These are phyloP conservation scores for Meyerozyma sp. DNA, from an alignment of 1,139 yeast species.

Conservation along the genomic window DNA sequence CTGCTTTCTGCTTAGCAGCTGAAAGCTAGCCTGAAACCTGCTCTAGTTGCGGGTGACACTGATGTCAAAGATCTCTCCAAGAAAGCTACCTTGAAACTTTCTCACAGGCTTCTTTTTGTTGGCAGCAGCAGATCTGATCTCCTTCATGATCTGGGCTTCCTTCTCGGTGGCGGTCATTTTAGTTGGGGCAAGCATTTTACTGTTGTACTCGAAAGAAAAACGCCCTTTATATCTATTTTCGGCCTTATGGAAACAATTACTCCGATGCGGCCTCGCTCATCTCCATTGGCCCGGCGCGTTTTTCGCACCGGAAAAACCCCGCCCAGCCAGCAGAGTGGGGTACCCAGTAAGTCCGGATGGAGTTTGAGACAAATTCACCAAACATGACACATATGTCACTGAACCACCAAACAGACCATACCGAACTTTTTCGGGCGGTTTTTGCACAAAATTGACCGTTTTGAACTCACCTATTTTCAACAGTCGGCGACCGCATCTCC, in stretches of 20 bases:
- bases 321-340: not conserved
- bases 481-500: not conserved
- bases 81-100: slow-evolving; percentile 39
- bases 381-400: not conserved
- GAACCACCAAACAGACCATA: not conserved
- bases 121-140: slow-evolving; percentile 28
- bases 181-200: slow-evolving; percentile 1
- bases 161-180: slow-evolving; percentile 32
- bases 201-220: not conserved
- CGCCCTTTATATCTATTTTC: not conserved
- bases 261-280: not conserved
- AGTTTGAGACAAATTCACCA: not conserved
- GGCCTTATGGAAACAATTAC: not conserved
- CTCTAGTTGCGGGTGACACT: not conserved
- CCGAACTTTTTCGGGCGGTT: not conserved
- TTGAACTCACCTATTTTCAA: not conserved
- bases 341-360: not conserved
- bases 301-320: slow-evolving; percentile 1
- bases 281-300: slow-evolving; percentile 1
- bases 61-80: slow-evolving; percentile 35
- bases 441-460: not conserved
- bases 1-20: too few species aligned
- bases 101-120: slow-evolving; percentile 30
- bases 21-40: too few species aligned
- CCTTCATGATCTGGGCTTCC: slow-evolving; percentile 46